Evolutionary conservation across 176 grass and related monocot genomes (phyloP).

Genomic region (Carex pumila): DNA sequence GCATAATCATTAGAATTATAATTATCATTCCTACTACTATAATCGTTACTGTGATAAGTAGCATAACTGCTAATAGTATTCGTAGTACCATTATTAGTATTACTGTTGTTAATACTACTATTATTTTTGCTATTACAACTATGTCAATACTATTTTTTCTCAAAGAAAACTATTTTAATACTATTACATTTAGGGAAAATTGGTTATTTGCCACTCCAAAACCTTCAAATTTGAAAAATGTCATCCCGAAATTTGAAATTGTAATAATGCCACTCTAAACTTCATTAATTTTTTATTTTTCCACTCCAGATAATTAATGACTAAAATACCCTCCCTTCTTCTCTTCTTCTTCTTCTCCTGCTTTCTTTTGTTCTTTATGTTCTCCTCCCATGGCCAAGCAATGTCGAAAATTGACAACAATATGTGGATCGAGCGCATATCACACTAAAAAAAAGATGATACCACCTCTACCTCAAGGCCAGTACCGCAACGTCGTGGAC

Average conservation of each 20-base stretch:
- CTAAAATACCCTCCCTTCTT: too few species aligned
- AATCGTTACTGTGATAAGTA: background rate
- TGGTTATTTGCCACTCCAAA: too few species aligned
- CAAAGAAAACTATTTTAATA: background rate
- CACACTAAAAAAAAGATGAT: constrained; percentile 53
- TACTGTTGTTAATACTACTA: background rate
- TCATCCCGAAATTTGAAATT: too few species aligned
- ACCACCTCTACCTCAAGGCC: constrained; percentile 41
- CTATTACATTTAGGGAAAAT: background rate
- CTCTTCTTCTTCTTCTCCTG: too few species aligned
- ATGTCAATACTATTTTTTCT: background rate
- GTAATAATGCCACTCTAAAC: too few species aligned
- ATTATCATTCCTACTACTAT: background rate
- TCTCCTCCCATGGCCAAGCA: constrained; percentile 15
- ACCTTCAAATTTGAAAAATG: too few species aligned
- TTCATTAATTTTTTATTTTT: too few species aligned
- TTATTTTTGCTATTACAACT: background rate
- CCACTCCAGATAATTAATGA: too few species aligned
- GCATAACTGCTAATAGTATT: background rate
- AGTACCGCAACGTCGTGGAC: constrained; percentile 92
- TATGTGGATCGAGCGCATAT: constrained; percentile 66
- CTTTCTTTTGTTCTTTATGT: too few species aligned
- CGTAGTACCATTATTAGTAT: background rate
- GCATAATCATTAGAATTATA: background rate
- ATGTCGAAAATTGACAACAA: constrained; percentile 74